Evolutionary conservation across 2,329 filamentous ascomycete species (phyloP).

Genomic region (Beauveria scarabaeidicola): DNA sequence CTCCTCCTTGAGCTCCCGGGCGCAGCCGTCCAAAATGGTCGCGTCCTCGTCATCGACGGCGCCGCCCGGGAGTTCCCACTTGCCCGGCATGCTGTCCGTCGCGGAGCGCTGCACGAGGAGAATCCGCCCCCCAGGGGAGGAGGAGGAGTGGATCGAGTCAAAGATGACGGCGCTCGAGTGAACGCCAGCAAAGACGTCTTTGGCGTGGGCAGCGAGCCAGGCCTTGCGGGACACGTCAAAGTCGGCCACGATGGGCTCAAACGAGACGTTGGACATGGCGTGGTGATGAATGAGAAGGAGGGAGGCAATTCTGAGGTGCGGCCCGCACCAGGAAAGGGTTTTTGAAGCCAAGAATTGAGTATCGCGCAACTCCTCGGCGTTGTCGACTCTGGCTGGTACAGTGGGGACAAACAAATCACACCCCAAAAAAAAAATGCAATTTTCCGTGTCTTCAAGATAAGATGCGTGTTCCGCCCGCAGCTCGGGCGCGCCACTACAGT

Average conservation of each 20-base stretch:
- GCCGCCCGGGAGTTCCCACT: constrained; percentile 44
- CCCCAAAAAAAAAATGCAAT: too few relatives aligned
- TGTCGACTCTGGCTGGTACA: too few relatives aligned
- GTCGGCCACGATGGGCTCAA: constrained; percentile 17
- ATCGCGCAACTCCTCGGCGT: too few relatives aligned
- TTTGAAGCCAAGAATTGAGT: too few relatives aligned
- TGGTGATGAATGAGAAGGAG: neutral
- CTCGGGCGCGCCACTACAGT: too few relatives aligned
- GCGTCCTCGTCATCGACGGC: constrained; percentile 36
- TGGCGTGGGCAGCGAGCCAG: constrained; percentile 19
- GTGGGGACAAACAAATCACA: too few relatives aligned
- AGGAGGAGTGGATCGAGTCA: constrained; percentile 14
- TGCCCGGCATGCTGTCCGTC: constrained; percentile 34
- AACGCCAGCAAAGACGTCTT: constrained; percentile 23
- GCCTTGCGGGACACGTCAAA: constrained; percentile 19
- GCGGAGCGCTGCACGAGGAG: constrained; percentile 39
- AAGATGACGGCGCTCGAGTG: constrained; percentile 28
- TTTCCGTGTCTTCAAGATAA: too few relatives aligned
- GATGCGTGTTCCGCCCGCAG: too few relatives aligned
- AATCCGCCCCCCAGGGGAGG: constrained; percentile 22
- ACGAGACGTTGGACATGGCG: constrained; percentile 16
- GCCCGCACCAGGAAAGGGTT: too few relatives aligned
- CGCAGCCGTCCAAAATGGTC: constrained; percentile 34
- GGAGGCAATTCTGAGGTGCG: too few relatives aligned
- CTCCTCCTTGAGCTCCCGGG: constrained; percentile 42